Conservation (phyloP, 805 yeast species). For the Barnettozyma californica region DNA sequence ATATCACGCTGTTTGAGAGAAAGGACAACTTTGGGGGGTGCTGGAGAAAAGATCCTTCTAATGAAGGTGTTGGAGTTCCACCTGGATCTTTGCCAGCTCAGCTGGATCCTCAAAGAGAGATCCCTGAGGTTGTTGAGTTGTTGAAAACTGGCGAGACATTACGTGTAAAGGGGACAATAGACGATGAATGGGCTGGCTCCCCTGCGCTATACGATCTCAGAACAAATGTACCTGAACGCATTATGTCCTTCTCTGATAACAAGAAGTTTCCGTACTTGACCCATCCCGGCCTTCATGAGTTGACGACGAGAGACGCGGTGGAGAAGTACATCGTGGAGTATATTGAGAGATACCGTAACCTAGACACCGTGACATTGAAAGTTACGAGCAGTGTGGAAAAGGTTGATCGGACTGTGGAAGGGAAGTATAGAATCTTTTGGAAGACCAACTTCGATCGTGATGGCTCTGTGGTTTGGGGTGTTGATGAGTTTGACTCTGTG, state of each 20-base stretch:
- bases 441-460: background rate
- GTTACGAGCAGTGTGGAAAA: background rate
- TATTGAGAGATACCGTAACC: background rate
- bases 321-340: background rate
- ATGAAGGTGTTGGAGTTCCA: background rate
- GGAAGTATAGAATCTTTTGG: background rate
- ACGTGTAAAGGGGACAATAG: background rate
- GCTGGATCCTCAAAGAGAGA: background rate
- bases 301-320: background rate
- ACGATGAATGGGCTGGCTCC: background rate
- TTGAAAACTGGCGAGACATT: background rate
- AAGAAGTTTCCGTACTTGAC: constrained; percentile 1
- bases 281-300: background rate
- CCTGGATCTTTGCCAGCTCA: background rate
- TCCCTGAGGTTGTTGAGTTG: background rate
- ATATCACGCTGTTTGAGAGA: background rate
- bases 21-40: background rate
- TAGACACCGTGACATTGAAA: background rate
- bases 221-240: constrained; percentile 7
- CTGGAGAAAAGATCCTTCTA: background rate
- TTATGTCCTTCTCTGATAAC: constrained; percentile 7
- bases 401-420: background rate
- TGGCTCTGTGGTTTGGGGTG: background rate
- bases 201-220: background rate
- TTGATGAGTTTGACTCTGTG: background rate